Conservation (phyloP, 371 early-diverging fungal genomes). For the Chytridiales sp. region DNA sequence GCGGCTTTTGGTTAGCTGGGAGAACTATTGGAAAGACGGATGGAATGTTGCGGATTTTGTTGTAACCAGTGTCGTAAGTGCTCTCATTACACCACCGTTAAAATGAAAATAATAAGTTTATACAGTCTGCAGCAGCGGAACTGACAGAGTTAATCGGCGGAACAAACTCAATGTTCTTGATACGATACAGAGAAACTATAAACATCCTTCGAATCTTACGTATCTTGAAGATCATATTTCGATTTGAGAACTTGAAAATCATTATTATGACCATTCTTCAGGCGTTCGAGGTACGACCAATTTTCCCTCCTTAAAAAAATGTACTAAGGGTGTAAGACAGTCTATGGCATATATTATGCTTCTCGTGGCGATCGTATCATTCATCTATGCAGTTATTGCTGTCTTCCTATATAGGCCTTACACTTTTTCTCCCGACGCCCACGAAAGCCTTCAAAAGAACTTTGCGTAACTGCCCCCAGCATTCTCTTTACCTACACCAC, state of each 20-base stretch:
- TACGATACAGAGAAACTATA: background rate
- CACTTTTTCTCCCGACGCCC: slow-evolving; percentile 10
- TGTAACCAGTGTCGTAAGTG: slow-evolving; percentile 27
- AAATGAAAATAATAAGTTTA: background rate
- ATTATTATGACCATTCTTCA: slow-evolving; percentile 45
- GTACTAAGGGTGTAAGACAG: slow-evolving; percentile 8
- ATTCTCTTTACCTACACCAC: background rate
- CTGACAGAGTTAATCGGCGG: slow-evolving; percentile 26
- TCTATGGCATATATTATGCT: slow-evolving; percentile 45
- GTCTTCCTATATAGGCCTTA: slow-evolving; percentile 35
- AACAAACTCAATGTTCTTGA: background rate
- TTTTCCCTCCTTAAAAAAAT: background rate
- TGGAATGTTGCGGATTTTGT: slow-evolving; percentile 46
- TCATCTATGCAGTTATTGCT: slow-evolving; percentile 38
- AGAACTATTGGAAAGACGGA: slow-evolving; percentile 36
- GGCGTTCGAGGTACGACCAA: slow-evolving; percentile 35
- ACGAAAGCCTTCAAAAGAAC: slow-evolving; percentile 24
- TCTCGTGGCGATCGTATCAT: slow-evolving; percentile 34
- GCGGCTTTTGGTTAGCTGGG: slow-evolving; percentile 15
- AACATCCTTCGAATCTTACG: slow-evolving; percentile 36
- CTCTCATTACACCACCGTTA: background rate
- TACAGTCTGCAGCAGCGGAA: slow-evolving; percentile 30
- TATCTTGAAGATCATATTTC: slow-evolving; percentile 38
- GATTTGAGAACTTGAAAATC: slow-evolving; percentile 35
- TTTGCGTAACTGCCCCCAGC: slow-evolving; percentile 20